A percentile compares a stretch with the other conserved stretches of the same genome.
These are phyloP conservation scores for Chrysosphaeria jannelii DNA, from an alignment of 2,329 filamentous ascomycete genomes.

Conservation along the genomic window DNA sequence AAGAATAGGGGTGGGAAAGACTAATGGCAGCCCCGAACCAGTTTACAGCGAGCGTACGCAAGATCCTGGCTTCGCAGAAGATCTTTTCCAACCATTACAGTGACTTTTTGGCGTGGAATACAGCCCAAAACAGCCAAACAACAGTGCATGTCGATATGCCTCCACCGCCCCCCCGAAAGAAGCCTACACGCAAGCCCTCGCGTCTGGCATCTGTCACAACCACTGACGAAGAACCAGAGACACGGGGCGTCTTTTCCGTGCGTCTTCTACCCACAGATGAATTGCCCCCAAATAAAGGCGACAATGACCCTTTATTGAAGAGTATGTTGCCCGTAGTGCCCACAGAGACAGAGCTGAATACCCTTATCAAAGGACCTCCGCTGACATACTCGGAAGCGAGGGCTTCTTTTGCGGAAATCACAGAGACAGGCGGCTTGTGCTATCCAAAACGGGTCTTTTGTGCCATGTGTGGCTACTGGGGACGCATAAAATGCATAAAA, in stretches of 20 bases:
- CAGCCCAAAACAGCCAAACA: too few relatives aligned
- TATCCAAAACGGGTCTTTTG: slow-evolving; percentile 39
- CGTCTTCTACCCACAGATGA: too few relatives aligned
- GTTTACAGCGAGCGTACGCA: slow-evolving; percentile 38
- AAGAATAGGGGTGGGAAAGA: too few relatives aligned
- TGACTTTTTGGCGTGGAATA: slow-evolving; percentile 38
- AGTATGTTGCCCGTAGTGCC: slow-evolving; percentile 27
- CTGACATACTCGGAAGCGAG: slow-evolving; percentile 32
- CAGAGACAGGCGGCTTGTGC: slow-evolving; percentile 6
- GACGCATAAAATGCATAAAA: slow-evolving; percentile 42
- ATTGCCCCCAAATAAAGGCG: slow-evolving; percentile 15
- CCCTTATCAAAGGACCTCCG: slow-evolving; percentile 30
- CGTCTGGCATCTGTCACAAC: too few relatives aligned
- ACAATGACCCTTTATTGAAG: slow-evolving; percentile 25
- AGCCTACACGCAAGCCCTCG: too few relatives aligned
- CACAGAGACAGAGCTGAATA: slow-evolving; percentile 28
- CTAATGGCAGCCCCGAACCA: slow-evolving; percentile 21
- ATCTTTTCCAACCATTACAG: slow-evolving; percentile 61
- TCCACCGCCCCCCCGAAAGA: too few relatives aligned
- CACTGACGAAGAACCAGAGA: too few relatives aligned
- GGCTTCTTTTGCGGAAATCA: slow-evolving; percentile 1
- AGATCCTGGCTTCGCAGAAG: slow-evolving; percentile 53
- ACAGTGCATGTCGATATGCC: too few relatives aligned
- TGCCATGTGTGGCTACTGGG: slow-evolving; percentile 61
- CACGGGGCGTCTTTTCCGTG: too few relatives aligned